Evolutionary conservation across 163 green algal species (phyloP), one percentile per base, ranked within the genome.

Genomic region (Coccomyxa subellipsoidea): DNA sequence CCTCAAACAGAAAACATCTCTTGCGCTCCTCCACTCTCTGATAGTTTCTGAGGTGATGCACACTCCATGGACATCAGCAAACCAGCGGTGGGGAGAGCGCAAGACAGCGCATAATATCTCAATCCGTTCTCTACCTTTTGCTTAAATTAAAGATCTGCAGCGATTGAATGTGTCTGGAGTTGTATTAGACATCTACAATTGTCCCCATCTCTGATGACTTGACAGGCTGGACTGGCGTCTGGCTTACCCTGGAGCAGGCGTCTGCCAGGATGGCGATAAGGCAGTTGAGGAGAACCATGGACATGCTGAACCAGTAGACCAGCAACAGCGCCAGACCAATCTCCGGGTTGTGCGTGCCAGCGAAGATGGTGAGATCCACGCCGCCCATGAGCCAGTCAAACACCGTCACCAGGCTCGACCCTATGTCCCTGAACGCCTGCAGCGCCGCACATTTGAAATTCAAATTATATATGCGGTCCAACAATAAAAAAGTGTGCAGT

Each of bases 241-340:
- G 88, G 21, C 35, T 76, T 18, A 75, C 77, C 37, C 40, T 31
- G 1, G 54, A 36, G 35, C 59, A 76, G 31, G 79, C 59, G 73
- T 80, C 78, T 12, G 83, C 80, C 66, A 82, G 84, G 40, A 83
- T 86, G 5, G 35, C 76, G 31, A 83, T 83, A 31, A 82, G 81
- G 75, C 95, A 86, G 79, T 95, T 96, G 32, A 95, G 84, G 66
- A 96, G 85, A 69, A 96, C 84, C 35, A 94, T 89, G 39, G 83
- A 88, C 85, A 96, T 89, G 47, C 91, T 85, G 38, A 96, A 93
- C 80, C 88, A 85, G 83, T 90, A 90, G 37, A 92, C 82, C 54
- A 90, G 75, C 37, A 77, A 32, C 32, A 77, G 31, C 1, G 18
- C 32, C 32, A 77, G 32, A 8, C 70, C 70, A 12, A 77, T 39